Evolutionary conservation across 2,329 filamentous ascomycete genomes (phyloP).

Genomic region (Fusarium cyanostomum): DNA sequence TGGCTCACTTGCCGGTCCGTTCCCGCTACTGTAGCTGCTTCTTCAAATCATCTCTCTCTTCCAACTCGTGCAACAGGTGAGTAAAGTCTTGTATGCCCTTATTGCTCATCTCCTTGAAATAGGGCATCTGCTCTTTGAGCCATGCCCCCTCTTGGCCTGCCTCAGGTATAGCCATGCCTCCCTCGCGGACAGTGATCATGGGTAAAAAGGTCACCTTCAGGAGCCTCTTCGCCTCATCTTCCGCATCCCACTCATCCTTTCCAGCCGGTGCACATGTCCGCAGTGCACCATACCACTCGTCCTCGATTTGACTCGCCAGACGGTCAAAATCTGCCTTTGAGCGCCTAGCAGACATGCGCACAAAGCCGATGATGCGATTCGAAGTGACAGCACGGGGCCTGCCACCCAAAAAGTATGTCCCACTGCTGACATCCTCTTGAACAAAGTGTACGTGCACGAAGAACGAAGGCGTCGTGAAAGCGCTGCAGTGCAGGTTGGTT

Average conservation of each 20-base stretch:
- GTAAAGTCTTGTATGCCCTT: conserved; percentile 22
- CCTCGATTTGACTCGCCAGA: conserved; percentile 21
- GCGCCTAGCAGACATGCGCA: conserved; percentile 20
- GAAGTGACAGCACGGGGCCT: conserved; percentile 2
- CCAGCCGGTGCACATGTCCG: not conserved
- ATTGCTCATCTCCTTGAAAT: conserved; percentile 19
- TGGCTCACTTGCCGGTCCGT: too few species aligned
- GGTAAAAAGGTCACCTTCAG: conserved; percentile 29
- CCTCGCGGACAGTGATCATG: conserved; percentile 30
- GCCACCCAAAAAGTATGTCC: conserved; percentile 28
- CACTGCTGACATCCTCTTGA: not conserved
- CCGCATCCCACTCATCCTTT: not conserved
- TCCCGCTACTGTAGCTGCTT: not conserved
- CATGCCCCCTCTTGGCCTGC: conserved; percentile 30
- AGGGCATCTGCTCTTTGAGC: conserved; percentile 20
- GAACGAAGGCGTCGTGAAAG: conserved; percentile 28
- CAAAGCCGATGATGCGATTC: conserved; percentile 28
- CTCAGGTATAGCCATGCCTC: conserved; percentile 28
- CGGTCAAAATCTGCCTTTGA: conserved; percentile 23
- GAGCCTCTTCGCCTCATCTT: conserved; percentile 13
- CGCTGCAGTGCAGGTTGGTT: conserved; percentile 21
- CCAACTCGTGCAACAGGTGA: conserved; percentile 2
- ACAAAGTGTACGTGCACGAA: conserved; percentile 33
- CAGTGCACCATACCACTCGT: conserved; percentile 15
- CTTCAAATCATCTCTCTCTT: conserved; percentile 38